phyloP scores from a whole-genome alignment of 2,329 filamentous ascomycete genomes.

The Tricladium varicosporioides region DNA sequence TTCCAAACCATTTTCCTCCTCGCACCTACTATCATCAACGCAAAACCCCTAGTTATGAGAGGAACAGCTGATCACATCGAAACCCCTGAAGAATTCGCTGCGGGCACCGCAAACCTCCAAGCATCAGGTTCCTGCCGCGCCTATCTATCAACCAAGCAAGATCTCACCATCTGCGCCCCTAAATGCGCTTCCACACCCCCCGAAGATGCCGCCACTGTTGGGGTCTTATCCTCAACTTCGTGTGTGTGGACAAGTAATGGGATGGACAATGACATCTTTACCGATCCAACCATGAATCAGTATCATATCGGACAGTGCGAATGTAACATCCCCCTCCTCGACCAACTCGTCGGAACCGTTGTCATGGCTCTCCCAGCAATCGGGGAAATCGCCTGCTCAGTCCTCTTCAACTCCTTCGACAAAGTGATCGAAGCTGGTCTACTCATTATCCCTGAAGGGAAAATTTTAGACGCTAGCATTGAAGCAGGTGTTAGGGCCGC shows the following conservation, averaged over 20 bases:
- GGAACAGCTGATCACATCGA: neutral
- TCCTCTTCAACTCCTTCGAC: neutral
- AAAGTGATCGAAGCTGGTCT: neutral
- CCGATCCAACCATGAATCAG: neutral
- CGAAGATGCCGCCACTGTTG: neutral
- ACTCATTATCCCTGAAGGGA: neutral
- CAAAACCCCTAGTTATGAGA: neutral
- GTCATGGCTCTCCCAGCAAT: neutral
- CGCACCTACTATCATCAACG: neutral
- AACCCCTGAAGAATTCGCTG: neutral
- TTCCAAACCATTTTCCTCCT: neutral
- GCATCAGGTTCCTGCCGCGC: neutral
- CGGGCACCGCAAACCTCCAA: neutral
- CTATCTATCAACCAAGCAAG: neutral
- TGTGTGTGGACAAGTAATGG: neutral
- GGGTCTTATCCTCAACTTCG: neutral
- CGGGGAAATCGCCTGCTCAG: neutral
- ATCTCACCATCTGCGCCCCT: neutral
- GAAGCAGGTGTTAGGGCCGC: neutral
- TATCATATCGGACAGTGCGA: neutral
- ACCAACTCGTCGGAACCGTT: neutral
- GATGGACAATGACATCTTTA: neutral
- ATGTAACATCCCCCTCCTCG: neutral
- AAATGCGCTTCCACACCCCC: neutral
- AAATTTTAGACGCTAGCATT: neutral